These are phyloP conservation scores for Dendrobium nobile DNA, from an alignment of 106 monocot genomes.

Conservation along the genomic window DNA sequence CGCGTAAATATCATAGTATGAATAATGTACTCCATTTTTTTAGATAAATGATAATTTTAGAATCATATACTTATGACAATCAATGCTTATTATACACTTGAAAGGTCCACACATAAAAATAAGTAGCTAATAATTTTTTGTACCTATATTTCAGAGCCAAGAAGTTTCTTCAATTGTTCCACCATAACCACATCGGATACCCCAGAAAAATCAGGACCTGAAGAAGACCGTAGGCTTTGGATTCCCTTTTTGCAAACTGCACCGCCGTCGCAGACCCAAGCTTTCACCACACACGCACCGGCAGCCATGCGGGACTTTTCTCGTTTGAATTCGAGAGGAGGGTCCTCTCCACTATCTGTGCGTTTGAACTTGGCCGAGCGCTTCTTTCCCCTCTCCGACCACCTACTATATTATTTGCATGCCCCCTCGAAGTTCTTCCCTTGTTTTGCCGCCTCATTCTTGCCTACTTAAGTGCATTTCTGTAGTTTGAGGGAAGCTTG, in stretches of 20 bases:
- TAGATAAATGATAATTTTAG: no score
- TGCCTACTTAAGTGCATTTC: neutral
- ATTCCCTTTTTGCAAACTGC: neutral
- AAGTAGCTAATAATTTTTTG: no score
- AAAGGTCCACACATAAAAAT: no score
- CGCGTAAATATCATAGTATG: no score
- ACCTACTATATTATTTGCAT: neutral
- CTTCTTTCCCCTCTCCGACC: neutral
- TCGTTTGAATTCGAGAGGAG: neutral
- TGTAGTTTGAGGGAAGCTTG: neutral
- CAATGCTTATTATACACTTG: no score
- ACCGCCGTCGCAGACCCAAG: neutral
- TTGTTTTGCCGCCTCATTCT: neutral
- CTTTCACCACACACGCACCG: neutral
- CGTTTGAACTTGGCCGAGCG: slow-evolving; percentile 1
- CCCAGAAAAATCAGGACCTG: neutral
- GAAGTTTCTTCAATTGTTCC: no score
- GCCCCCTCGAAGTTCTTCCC: neutral
- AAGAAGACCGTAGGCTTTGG: neutral
- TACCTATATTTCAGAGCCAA: no score
- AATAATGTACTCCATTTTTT: no score
- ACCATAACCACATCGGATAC: neutral
- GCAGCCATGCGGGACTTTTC: neutral
- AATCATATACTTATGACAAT: no score
- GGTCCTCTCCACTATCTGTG: neutral